Percentiles rank a stretch among this genome's conserved stretches.
Evolutionary conservation across 73 alveolate species (phyloP).

Genomic region (Tetrahymena thermophila): DNA sequence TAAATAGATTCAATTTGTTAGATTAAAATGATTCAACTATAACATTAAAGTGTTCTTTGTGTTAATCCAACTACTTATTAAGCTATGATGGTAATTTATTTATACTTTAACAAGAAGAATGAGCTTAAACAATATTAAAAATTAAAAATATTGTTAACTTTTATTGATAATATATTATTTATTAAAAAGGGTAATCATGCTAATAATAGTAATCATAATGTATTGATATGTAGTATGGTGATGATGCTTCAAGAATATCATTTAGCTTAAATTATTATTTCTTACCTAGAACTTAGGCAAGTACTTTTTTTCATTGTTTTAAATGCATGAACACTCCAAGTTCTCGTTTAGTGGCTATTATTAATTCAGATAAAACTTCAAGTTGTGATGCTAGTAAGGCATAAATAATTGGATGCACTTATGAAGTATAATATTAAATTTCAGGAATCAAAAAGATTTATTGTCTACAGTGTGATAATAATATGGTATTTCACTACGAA

Average conservation of each 20-base stretch:
- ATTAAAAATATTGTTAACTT: not conserved
- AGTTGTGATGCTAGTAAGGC: not conserved
- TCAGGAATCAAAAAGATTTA: not conserved
- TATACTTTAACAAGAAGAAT: too few species aligned
- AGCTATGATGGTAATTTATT: not conserved
- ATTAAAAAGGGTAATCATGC: not conserved
- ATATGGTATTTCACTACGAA: not conserved
- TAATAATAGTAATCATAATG: not conserved
- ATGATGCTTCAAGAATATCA: not conserved
- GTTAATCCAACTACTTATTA: not conserved
- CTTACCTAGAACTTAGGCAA: not conserved
- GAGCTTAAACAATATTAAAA: too few species aligned
- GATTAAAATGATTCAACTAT: not conserved
- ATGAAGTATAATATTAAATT: not conserved
- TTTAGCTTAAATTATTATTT: not conserved
- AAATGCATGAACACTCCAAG: not conserved
- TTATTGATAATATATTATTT: not conserved
- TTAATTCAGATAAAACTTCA: not conserved
- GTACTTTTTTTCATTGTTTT: not conserved
- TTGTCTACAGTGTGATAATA: not conserved
- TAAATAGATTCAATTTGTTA: not conserved
- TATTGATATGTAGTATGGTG: not conserved
- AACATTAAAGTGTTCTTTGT: not conserved
- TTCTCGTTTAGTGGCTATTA: not conserved
- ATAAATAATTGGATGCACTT: not conserved